These are phyloP conservation scores for Tetrapisispora arboricola DNA, from an alignment of 805 yeast species.

Conservation along the genomic window DNA sequence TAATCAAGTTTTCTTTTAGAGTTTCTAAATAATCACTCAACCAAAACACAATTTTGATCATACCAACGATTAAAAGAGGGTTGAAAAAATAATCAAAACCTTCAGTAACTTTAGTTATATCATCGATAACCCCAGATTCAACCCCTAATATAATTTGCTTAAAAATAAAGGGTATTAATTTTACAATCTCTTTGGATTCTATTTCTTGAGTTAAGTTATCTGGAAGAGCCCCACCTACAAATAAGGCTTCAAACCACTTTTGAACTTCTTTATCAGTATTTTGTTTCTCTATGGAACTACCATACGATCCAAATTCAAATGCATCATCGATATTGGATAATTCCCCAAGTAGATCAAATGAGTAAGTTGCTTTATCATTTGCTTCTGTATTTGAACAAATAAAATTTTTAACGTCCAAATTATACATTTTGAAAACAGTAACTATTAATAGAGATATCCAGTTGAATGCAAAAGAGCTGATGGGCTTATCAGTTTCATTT, in stretches of 20 bases:
- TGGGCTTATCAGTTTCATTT: constrained; percentile 41
- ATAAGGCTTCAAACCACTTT: constrained; percentile 74
- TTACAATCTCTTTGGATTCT: constrained; percentile 55
- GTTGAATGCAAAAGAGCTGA: constrained; percentile 67
- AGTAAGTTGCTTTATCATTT: constrained; percentile 24
- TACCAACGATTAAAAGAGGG: constrained; percentile 54
- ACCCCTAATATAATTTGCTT: constrained; percentile 61
- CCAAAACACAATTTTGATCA: constrained; percentile 47
- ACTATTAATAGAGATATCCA: constrained; percentile 41
- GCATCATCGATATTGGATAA: constrained; percentile 18
- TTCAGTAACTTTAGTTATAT: constrained; percentile 49
- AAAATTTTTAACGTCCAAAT: constrained; percentile 24
- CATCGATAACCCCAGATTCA: constrained; percentile 40
- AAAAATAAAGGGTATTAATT: constrained; percentile 61
- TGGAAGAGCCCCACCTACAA: constrained; percentile 75
- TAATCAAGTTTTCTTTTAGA: constrained; percentile 13
- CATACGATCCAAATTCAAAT: constrained; percentile 14
- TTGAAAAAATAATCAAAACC: constrained; percentile 85
- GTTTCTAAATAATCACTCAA: constrained; percentile 33
- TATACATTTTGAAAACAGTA: constrained; percentile 32
- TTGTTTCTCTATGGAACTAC: not conserved
- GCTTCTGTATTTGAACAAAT: constrained; percentile 6
- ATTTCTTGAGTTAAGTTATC: constrained; percentile 69
- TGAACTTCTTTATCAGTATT: constrained; percentile 1
- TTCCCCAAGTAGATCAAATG: constrained; percentile 22